Evolutionary conservation across 2,329 filamentous ascomycete genomes (phyloP).

Genomic region (Curvularia spicifera): DNA sequence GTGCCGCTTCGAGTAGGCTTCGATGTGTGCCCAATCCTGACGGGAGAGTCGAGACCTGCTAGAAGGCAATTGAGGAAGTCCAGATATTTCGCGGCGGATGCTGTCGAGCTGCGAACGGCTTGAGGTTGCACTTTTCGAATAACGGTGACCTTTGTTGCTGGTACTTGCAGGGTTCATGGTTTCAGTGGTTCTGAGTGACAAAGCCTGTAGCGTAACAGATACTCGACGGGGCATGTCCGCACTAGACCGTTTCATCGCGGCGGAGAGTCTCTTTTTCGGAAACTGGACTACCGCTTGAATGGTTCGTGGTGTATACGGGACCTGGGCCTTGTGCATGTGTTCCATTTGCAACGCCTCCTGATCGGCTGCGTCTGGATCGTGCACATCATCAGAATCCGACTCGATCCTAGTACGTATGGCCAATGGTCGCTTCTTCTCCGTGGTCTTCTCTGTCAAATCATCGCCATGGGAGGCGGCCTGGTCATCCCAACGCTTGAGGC

Average conservation of each 20-base stretch:
- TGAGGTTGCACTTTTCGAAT: slow-evolving; percentile 17
- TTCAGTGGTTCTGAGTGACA: slow-evolving; percentile 27
- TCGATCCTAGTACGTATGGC: slow-evolving; percentile 22
- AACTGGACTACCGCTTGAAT: slow-evolving; percentile 19
- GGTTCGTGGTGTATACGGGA: slow-evolving; percentile 23
- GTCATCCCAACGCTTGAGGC: slow-evolving; percentile 30
- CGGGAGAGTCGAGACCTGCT: slow-evolving; percentile 42
- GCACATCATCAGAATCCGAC: slow-evolving; percentile 17
- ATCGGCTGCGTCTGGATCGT: slow-evolving; percentile 8
- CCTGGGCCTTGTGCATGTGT: slow-evolving; percentile 20
- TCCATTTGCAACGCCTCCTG: slow-evolving; percentile 15
- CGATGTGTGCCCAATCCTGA: slow-evolving; percentile 46
- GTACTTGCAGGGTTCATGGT: slow-evolving; percentile 12
- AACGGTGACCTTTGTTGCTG: slow-evolving; percentile 14
- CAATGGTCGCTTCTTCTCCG: slow-evolving; percentile 21
- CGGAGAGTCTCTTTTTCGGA: slow-evolving; percentile 22
- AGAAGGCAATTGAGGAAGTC: slow-evolving; percentile 38
- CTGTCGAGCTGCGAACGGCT: slow-evolving; percentile 34
- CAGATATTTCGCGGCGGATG: slow-evolving; percentile 42
- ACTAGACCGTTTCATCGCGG: slow-evolving; percentile 29
- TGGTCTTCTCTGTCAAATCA: slow-evolving; percentile 14
- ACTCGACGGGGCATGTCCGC: slow-evolving; percentile 35
- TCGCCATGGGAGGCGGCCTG: slow-evolving; percentile 13
- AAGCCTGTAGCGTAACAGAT: slow-evolving; percentile 31
- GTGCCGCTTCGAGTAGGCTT: slow-evolving; percentile 40